A percentile compares a stretch with the other conserved stretches of the same genome.
Conservation (phyloP, 176 grass and related monocot species). For the Oryza meyeriana region DNA sequence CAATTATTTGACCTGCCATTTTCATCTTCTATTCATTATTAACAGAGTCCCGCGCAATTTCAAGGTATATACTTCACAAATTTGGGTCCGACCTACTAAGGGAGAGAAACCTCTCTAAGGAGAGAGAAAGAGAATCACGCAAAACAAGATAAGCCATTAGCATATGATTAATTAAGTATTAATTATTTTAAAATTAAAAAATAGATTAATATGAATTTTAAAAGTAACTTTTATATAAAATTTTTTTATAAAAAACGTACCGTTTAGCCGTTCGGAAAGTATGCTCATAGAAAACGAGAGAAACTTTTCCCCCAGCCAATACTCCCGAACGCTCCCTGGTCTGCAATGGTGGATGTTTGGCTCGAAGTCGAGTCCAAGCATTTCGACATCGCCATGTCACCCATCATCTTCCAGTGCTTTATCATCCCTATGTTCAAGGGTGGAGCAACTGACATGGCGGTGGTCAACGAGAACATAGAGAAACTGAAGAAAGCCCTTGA, state of each 20-base stretch:
- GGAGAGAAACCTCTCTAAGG: background rate
- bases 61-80: slow-evolving; percentile 50
- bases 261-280: too few species aligned
- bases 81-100: slow-evolving; percentile 28
- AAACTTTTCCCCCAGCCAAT: too few species aligned
- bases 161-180: too few species aligned
- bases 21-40: background rate
- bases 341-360: slow-evolving; percentile 54
- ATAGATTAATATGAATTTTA: too few species aligned
- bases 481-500: slow-evolving; percentile 48
- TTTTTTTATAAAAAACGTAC: too few species aligned
- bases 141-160: too few species aligned
- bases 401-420: slow-evolving; percentile 36
- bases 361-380: slow-evolving; percentile 42
- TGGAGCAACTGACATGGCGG: slow-evolving; percentile 11
- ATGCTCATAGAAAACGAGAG: too few species aligned
- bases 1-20: background rate
- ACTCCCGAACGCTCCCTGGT: slow-evolving; percentile 25
- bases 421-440: slow-evolving; percentile 20
- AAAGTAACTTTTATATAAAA: too few species aligned
- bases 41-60: slow-evolving; percentile 65
- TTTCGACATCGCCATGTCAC: slow-evolving; percentile 26
- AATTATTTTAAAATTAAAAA: too few species aligned
- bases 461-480: slow-evolving; percentile 17
- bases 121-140: too few species aligned